A percentile compares a stretch with the other conserved stretches of the same genome.
Conservation (phyloP, 106 monocot genomes). For the Platanthera zijinensis region DNA sequence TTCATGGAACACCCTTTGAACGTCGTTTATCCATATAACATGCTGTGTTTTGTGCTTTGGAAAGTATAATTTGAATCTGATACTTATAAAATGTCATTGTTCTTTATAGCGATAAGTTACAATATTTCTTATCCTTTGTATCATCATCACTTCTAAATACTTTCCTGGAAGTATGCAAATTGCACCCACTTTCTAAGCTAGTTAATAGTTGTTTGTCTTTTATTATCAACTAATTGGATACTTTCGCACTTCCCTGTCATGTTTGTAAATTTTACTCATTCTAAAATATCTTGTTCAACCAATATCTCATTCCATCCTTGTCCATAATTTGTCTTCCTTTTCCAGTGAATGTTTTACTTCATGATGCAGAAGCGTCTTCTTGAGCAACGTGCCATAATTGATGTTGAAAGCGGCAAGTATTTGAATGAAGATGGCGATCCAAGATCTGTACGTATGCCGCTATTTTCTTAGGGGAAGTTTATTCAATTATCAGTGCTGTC, state of each 20-base stretch:
- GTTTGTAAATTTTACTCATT: neutral
- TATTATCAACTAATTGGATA: neutral
- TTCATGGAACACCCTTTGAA: too few relatives aligned
- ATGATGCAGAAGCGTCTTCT: conserved; percentile 64
- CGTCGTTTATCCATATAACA: too few relatives aligned
- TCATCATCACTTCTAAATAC: neutral
- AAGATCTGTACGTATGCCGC: conserved; percentile 58
- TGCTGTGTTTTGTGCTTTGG: too few relatives aligned
- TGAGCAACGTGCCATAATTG: conserved; percentile 68
- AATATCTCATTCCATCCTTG: neutral
- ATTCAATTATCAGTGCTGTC: neutral
- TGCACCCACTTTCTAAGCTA: neutral
- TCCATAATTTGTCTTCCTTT: neutral
- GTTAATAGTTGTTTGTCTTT: neutral
- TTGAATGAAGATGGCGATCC: conserved; percentile 89
- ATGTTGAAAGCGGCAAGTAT: conserved; percentile 76
- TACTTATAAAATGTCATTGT: too few relatives aligned
- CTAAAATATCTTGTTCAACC: neutral
- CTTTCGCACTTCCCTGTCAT: neutral
- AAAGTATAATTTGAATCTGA: too few relatives aligned
- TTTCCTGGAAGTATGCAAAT: neutral
- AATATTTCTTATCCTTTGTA: neutral
- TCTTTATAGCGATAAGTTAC: too few relatives aligned
- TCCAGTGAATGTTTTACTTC: conserved; percentile 6
- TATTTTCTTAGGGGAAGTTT: neutral